Percentiles rank a stretch among this genome's conserved stretches.
These are phyloP conservation scores for Hypoxylon sp. DNA, from an alignment of 2,329 filamentous ascomycete species.

Conservation along the genomic window DNA sequence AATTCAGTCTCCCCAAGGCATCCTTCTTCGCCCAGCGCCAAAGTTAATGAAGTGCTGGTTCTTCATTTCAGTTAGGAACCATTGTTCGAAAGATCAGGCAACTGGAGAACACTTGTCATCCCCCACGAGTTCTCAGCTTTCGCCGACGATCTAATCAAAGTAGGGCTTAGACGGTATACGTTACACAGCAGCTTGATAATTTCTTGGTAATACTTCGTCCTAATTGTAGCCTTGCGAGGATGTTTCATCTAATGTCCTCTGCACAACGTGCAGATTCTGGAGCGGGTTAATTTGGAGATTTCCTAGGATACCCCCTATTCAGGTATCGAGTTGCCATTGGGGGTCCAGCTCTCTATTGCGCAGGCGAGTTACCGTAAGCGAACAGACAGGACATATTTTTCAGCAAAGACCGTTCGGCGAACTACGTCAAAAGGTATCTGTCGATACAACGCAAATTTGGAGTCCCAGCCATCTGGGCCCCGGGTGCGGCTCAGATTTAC, in stretches of 20 bases:
- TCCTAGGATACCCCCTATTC: slow-evolving; percentile 11
- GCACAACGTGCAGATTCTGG: slow-evolving; percentile 1
- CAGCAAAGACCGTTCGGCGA: neutral
- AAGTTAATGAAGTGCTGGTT: slow-evolving; percentile 8
- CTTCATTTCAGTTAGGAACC: slow-evolving; percentile 20
- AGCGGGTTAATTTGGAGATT: slow-evolving; percentile 2
- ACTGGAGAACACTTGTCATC: slow-evolving; percentile 17
- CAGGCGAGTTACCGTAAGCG: neutral
- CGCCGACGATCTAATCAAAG: slow-evolving; percentile 6
- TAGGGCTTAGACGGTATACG: slow-evolving; percentile 9
- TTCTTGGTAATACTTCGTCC: slow-evolving; percentile 5
- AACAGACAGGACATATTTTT: slow-evolving; percentile 8
- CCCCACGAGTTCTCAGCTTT: slow-evolving; percentile 27
- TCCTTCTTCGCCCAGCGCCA: slow-evolving; percentile 28
- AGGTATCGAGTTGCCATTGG: slow-evolving; percentile 8
- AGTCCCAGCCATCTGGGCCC: slow-evolving; percentile 8
- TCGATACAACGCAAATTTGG: slow-evolving; percentile 12
- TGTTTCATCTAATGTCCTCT: slow-evolving; percentile 15
- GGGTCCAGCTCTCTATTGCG: slow-evolving; percentile 3
- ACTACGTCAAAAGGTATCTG: neutral
- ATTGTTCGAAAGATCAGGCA: slow-evolving; percentile 30
- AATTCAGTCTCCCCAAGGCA: slow-evolving; percentile 23
- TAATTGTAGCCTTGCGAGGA: neutral
- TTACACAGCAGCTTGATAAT: slow-evolving; percentile 24
- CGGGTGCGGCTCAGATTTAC: slow-evolving; percentile 31